These are phyloP conservation scores for Malassezia vespertilionis DNA, from an alignment of 1,284 basidiomycete genomes.

Conservation along the genomic window DNA sequence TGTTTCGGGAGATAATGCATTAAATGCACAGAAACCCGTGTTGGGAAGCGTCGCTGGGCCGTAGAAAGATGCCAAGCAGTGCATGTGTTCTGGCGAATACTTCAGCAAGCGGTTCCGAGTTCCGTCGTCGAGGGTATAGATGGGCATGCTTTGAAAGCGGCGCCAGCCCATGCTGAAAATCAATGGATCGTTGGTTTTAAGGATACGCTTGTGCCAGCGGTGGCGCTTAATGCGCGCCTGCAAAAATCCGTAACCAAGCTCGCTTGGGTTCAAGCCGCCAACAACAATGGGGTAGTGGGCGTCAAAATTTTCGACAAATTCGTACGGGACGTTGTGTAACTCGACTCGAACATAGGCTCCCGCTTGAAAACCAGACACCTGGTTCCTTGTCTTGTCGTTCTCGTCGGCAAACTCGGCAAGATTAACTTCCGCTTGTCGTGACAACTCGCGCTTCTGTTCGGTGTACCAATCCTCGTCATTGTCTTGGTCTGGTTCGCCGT, in stretches of 20 bases:
- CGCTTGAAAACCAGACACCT: constrained; percentile 80
- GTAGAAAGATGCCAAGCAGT: constrained; percentile 84
- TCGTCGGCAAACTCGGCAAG: constrained; percentile 72
- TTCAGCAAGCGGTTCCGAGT: constrained; percentile 90
- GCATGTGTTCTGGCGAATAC: constrained; percentile 99
- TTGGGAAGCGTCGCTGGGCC: constrained; percentile 52
- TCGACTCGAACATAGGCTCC: constrained; percentile 92
- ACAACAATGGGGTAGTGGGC: constrained; percentile 80
- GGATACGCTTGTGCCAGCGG: constrained; percentile 78
- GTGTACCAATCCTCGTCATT: constrained; percentile 43
- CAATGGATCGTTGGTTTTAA: constrained; percentile 95
- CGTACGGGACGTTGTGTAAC: constrained; percentile 69
- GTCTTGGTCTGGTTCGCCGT: constrained; percentile 60
- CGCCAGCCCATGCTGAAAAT: constrained; percentile 93
- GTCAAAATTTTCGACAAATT: constrained; percentile 87
- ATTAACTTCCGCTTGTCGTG: constrained; percentile 72
- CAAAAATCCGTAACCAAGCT: constrained; percentile 78
- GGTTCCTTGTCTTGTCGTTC: constrained; percentile 64
- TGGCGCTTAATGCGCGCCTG: constrained; percentile 95
- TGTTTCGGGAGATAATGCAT: constrained; percentile 60
- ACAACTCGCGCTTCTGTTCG: constrained; percentile 79
- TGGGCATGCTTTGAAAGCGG: constrained; percentile 83
- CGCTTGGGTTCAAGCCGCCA: constrained; percentile 79
- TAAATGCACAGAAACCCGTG: constrained; percentile 91
- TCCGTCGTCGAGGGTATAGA: constrained; percentile 84